A percentile compares a stretch with the other conserved stretches of the same genome.
phyloP scores from a whole-genome alignment of 495 filamentous ascomycete genomes.

The Aspergillus incahuasiensis region DNA sequence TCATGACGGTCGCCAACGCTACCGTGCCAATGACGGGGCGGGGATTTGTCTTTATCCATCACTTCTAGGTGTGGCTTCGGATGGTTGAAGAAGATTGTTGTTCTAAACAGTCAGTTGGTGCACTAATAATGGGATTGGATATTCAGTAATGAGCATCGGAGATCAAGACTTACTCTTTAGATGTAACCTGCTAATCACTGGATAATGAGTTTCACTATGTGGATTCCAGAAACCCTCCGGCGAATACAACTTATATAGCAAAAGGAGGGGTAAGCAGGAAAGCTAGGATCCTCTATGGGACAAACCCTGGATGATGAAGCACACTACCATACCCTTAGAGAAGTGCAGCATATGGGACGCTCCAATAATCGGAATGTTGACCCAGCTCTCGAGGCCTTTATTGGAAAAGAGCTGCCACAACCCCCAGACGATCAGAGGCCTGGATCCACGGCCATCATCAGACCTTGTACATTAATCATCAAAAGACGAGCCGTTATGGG shows the following conservation, averaged over 20 bases:
- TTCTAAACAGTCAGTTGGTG: background rate
- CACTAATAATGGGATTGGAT: too few relatives aligned
- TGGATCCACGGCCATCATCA: background rate
- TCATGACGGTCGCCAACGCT: conserved; percentile 36
- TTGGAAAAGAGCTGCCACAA: conserved; percentile 1
- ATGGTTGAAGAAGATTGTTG: background rate
- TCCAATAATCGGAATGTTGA: conserved; percentile 1
- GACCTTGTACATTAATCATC: background rate
- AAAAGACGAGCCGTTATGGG: background rate
- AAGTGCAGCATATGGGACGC: background rate
- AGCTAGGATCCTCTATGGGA: conserved; percentile 1
- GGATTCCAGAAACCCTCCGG: background rate
- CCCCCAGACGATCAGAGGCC: background rate
- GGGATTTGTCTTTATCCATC: conserved; percentile 27
- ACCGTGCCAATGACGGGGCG: conserved; percentile 40
- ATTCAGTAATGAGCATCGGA: too few relatives aligned
- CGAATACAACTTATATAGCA: background rate
- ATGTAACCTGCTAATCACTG: background rate
- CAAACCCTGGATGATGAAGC: background rate
- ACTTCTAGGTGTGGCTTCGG: background rate
- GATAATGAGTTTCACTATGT: background rate
- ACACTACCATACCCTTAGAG: background rate
- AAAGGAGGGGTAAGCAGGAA: conserved; percentile 12
- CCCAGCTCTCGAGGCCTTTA: background rate
- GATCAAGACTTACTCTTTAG: background rate